Evolutionary conservation across 139 green algal genomes (phyloP).

Genomic region (Tetraselmis chui): DNA sequence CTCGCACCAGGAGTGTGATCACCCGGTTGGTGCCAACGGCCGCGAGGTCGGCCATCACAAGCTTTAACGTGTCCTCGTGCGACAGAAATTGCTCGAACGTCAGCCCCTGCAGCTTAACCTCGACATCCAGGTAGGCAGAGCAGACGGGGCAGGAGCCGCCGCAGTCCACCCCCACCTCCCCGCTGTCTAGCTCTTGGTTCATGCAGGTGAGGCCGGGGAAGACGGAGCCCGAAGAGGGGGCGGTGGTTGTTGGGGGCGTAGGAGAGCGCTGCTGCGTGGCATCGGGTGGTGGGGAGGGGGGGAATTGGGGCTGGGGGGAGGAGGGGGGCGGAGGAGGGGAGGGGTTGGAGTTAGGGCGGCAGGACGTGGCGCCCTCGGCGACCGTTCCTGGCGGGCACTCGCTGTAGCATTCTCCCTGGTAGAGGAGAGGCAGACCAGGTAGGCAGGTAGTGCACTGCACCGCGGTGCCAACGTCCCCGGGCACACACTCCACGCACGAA

Average conservation of each 20-base stretch:
- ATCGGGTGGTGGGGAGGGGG: not conserved
- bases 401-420: not conserved
- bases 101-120: not conserved
- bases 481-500: not conserved
- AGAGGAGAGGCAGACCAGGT: not conserved
- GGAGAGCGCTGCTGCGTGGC: no score
- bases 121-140: not conserved
- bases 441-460: not conserved
- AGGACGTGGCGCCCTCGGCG: not conserved
- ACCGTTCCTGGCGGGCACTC: not conserved
- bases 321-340: not conserved
- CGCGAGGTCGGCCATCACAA: not conserved
- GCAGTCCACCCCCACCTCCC: not conserved
- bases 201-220: not conserved
- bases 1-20: not conserved
- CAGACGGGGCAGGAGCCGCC: not conserved
- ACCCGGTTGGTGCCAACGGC: not conserved
- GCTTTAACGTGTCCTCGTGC: not conserved
- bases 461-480: no score
- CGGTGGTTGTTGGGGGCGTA: not conserved
- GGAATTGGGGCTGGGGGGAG: no score
- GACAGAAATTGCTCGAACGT: not conserved
- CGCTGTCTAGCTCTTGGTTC: not conserved
- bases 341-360: no score
- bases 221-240: not conserved